Percentiles rank a stretch among this genome's conserved stretches.
phyloP scores from a whole-genome alignment of 371 early-diverging fungal genomes.

The Racocetra persica region DNA sequence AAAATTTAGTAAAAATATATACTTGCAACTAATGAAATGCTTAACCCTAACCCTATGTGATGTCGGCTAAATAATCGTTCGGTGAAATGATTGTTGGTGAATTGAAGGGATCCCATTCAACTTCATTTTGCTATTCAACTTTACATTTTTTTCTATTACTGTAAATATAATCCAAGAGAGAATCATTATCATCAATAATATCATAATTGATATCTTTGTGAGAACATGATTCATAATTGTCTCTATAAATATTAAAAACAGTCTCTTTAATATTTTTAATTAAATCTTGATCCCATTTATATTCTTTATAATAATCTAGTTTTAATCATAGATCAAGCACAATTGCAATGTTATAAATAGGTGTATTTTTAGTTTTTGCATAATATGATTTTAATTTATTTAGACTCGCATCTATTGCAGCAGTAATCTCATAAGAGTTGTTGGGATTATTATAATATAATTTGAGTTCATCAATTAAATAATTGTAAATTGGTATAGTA shows the following conservation, averaged over 20 bases:
- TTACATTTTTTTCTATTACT: not conserved
- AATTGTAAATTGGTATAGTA: constrained; percentile 17
- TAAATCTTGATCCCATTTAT: not conserved
- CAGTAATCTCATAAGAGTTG: not conserved
- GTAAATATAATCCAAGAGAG: constrained; percentile 46
- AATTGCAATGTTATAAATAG: not conserved
- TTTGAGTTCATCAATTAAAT: constrained; percentile 22
- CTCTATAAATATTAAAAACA: not conserved
- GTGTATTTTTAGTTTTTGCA: not conserved
- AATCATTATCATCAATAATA: constrained; percentile 16
- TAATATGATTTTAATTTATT: not conserved
- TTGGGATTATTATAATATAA: not conserved
- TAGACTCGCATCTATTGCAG: not conserved
- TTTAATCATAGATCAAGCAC: not conserved
- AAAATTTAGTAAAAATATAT: no score
- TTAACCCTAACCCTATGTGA: no score
- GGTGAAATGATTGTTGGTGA: no score
- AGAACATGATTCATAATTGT: not conserved
- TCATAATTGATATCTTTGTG: not conserved
- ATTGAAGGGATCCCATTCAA: no score
- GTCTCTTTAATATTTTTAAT: not conserved
- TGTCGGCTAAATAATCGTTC: no score
- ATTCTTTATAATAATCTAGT: not conserved
- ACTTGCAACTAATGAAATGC: no score
- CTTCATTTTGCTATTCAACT: constrained; percentile 44